Evolutionary conservation across 2,329 filamentous ascomycete genomes (phyloP), one percentile per base, ranked within the genome.

Genomic region (Ascomycota sp.): DNA sequence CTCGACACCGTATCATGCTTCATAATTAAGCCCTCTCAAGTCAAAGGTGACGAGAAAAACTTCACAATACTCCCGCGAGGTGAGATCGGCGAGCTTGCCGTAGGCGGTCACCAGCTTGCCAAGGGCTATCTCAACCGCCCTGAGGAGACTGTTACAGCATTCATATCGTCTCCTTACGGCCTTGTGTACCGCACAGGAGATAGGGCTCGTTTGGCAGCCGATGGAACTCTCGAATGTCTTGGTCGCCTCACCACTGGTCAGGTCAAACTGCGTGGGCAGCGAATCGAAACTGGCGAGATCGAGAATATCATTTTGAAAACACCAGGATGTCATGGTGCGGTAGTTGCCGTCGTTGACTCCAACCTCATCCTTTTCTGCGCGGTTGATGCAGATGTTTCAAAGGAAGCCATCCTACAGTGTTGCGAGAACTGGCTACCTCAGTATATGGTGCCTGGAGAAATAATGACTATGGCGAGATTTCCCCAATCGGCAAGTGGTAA

Each of bases 401-500:
- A 55, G 53, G 12, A 51, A 48, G 27, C 49, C 50, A 56, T 92
- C 9, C 45, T 67, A 26, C 47, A 60, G 11, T 65, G 60, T 5
- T 92, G 81, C 51, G 63, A 61, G 33, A 61, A 63, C 33, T 92
- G 82, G 80, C 61, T 93, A 2, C 81, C 83, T 0, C 60, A 62
- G 4, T 89, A 75, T 47, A 92, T 92, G 84, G 55, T 91, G 1
- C 84, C 84, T 0, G 65, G 67, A 4, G 76, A 91, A 39, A 56
- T 91, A 21, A 51, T 81, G 1, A 45, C 77, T 1, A 54, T 77
- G 39, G 42, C 61, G 1, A 57, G 64, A 7, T 73, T 92, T 36
- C 82, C 82, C 1, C 71, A 75, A 34, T 57, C 92, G 13, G 62
- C 82, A 2, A 92, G 82, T 1, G 84, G 84, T 1, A 93, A 93